phyloP scores from a whole-genome alignment of 345 rosid genomes.

The Brassica carinata region DNA sequence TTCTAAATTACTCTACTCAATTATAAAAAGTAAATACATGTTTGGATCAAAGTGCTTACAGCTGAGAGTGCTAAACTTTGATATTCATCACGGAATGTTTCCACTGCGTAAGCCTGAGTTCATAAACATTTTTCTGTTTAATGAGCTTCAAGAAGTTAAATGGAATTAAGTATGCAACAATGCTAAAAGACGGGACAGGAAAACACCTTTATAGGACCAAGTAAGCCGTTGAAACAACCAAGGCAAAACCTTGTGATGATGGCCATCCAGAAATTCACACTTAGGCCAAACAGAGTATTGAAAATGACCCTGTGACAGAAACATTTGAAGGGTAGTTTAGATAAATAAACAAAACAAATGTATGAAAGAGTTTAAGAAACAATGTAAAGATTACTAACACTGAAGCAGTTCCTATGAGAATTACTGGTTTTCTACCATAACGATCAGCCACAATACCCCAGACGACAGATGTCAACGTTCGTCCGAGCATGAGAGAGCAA shows the following conservation, averaged over 20 bases:
- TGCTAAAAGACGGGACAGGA: too few relatives aligned
- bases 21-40: not conserved
- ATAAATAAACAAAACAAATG: too few relatives aligned
- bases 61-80: constrained; percentile 83
- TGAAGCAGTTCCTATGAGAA: constrained; percentile 62
- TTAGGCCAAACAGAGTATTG: constrained; percentile 89
- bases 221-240: constrained; percentile 86
- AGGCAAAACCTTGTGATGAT: constrained; percentile 77
- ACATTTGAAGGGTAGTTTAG: too few relatives aligned
- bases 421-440: constrained; percentile 89
- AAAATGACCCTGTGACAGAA: constrained; percentile 77
- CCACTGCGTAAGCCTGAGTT: constrained; percentile 80
- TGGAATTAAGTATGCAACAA: not conserved
- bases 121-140: not conserved
- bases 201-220: constrained; percentile 86
- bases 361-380: too few relatives aligned
- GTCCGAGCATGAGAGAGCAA: constrained; percentile 81
- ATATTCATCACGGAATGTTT: constrained; percentile 71
- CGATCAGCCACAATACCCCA: constrained; percentile 94
- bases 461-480: constrained; percentile 82
- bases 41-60: constrained; percentile 51
- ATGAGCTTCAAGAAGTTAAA: not conserved
- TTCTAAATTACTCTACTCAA: not conserved
- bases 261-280: constrained; percentile 95
- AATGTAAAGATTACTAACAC: constrained; percentile 74